Evolutionary conservation across 2,329 filamentous ascomycete species (phyloP).

Genomic region (Zarea fungicola): DNA sequence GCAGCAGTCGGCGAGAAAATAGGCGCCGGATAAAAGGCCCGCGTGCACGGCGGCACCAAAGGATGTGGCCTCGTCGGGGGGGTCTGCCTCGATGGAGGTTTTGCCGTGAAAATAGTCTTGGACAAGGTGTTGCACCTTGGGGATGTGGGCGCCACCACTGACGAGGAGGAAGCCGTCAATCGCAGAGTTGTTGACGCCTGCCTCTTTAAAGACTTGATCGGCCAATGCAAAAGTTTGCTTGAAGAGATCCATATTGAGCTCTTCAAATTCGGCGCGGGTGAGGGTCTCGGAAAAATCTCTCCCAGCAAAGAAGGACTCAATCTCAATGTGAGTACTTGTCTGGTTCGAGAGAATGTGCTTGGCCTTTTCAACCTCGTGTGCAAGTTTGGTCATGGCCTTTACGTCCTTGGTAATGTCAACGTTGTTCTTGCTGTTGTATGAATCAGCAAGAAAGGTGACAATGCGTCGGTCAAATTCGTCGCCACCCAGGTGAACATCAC

Average conservation of each 20-base stretch:
- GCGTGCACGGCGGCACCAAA: constrained; percentile 96
- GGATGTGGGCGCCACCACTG: constrained; percentile 98
- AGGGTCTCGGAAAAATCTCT: constrained; percentile 98
- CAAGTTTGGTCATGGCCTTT: constrained; percentile 99
- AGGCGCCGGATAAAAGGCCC: constrained; percentile 88
- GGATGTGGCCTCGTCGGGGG: constrained; percentile 97
- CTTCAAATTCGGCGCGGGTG: constrained; percentile 98
- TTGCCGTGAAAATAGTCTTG: constrained; percentile 95
- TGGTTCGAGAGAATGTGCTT: constrained; percentile 96
- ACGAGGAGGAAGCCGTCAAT: constrained; percentile 96
- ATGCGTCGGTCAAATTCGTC: constrained; percentile 98
- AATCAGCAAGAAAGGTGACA: constrained; percentile 94
- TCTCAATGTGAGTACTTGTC: constrained; percentile 91
- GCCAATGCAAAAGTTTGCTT: constrained; percentile 99
- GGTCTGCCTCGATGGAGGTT: constrained; percentile 98
- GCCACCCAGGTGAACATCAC: constrained; percentile 96
- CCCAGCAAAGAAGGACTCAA: constrained; percentile 94
- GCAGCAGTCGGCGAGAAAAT: constrained; percentile 68
- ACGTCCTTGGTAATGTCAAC: constrained; percentile 90
- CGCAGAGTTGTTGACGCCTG: constrained; percentile 93
- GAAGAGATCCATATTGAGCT: constrained; percentile 98
- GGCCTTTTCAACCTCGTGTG: constrained; percentile 99
- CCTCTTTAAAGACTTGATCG: constrained; percentile 96
- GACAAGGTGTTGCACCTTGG: constrained; percentile 90
- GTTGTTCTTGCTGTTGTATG: constrained; percentile 96